Conservation (phyloP, 2,329 filamentous ascomycete species). For the Colletotrichum brevisporum region DNA sequence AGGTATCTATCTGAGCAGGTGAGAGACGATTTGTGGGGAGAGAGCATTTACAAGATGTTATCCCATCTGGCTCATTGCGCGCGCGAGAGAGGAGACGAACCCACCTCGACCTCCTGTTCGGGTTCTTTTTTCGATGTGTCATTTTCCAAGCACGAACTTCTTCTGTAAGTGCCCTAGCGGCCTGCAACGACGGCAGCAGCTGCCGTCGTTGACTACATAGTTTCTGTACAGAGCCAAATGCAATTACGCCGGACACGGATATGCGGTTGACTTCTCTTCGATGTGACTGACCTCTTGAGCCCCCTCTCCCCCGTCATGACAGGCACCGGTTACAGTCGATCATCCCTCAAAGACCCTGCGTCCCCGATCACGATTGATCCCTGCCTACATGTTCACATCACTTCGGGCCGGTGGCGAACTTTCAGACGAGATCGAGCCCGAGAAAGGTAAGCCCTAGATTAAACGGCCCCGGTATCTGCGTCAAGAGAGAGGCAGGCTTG, state of each 20-base stretch:
- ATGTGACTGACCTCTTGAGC: background rate
- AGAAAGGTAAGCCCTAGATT: background rate
- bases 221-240: conserved; percentile 5
- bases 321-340: background rate
- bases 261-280: background rate
- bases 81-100: background rate
- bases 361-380: background rate
- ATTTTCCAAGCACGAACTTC: background rate
- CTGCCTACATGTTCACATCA: background rate
- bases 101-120: background rate
- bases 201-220: conserved; percentile 2
- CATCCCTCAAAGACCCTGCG: background rate
- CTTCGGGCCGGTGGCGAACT: background rate
- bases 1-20: background rate
- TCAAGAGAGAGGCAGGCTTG: too few relatives aligned
- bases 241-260: conserved; percentile 5
- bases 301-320: background rate
- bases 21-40: conserved; percentile 1
- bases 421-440: background rate
- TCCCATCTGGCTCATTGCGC: conserved; percentile 12
- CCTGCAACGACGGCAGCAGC: conserved; percentile 1
- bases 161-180: background rate
- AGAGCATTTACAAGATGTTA: conserved; percentile 29
- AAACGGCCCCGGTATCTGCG: background rate
- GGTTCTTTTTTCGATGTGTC: background rate